Base-by-base conservation (phyloP, 257 asterid genomes). In the Penstemon barbatus region DNA sequence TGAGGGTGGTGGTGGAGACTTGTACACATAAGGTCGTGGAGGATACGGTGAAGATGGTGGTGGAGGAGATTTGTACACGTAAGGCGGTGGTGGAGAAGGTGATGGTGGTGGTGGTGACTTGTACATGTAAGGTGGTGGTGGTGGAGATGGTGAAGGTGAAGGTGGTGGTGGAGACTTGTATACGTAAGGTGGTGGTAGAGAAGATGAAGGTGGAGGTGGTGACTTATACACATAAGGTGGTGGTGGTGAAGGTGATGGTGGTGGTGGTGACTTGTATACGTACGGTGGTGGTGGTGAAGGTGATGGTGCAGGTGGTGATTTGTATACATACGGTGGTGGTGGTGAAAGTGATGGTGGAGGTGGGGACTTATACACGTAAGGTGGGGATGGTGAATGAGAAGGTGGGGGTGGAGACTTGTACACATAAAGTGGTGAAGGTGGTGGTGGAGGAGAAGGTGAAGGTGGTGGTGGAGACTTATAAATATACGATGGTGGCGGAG, bases 161-260 rank as follows among this genome's bases (percentile, higher is more conserved):
- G 85, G 82, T 5, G 87, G 84, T 18, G 90, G 86, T 0, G 87
- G 88, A 0, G 90, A 82, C 0, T 58, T 63, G 5, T 85, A 82
- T 0, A 40, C 3, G 13, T 85, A 85, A 0, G 85, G 83, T 10
- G 85, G 93, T 0, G 88, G 82, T 0, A 87, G 86, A 0, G 86
- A 78, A 0, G 71, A 58, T 0, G 63, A 15, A 0, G 88, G 85
- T 10, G 85, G 87, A 0, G 89, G 87, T 0, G 85, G 87, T 0
- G 85, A 84, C 2, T 48, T 71, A 4, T 84, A 82, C 0, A 33
- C 37, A 6, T 84, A 84, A 0, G 83, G 87, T 3, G 89, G 86
- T 0, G 83, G 85, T 0, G 88, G 88, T 0, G 84, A 78, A 0
- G 69, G 71, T 0, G 61, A 4, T 0, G 86, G 86, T 0, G 88